phyloP scores from a whole-genome alignment of 768 basidiomycete species.

The Naganishia randhawae region DNA sequence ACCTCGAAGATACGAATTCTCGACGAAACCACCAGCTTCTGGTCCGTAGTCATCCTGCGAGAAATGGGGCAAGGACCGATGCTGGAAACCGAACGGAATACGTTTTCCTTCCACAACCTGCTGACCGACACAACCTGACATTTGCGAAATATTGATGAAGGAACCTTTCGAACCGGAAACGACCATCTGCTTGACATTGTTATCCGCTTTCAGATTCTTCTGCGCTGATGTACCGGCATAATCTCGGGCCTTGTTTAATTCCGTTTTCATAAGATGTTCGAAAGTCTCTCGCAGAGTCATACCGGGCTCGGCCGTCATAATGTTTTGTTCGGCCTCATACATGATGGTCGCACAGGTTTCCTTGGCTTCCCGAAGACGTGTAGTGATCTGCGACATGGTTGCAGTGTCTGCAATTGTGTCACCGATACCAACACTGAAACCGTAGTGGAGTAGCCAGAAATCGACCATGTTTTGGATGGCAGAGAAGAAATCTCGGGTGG shows the following conservation, averaged over 20 bases:
- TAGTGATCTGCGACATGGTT: conserved; percentile 82
- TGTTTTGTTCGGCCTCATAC: conserved; percentile 76
- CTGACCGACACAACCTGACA: conserved; percentile 98
- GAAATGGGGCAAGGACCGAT: conserved; percentile 94
- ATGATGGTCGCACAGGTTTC: conserved; percentile 72
- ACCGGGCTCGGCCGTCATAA: conserved; percentile 82
- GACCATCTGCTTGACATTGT: conserved; percentile 99
- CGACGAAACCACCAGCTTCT: conserved; percentile 95
- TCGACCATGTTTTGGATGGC: conserved; percentile 94
- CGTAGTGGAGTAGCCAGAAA: conserved; percentile 97
- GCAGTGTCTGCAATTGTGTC: conserved; percentile 90
- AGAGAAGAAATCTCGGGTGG: conserved; percentile 82
- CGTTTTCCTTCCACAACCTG: conserved; percentile 97
- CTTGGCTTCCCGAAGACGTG: conserved; percentile 78
- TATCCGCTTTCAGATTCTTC: conserved; percentile 94
- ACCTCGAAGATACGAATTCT: conserved; percentile 95
- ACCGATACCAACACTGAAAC: conserved; percentile 97
- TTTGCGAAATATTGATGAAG: conserved; percentile 96
- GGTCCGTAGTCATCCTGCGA: conserved; percentile 98
- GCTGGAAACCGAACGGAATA: conserved; percentile 96
- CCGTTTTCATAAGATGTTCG: conserved; percentile 83
- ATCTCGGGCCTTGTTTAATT: conserved; percentile 92
- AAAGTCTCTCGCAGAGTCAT: conserved; percentile 99
- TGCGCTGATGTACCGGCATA: conserved; percentile 94
- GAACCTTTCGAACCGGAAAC: conserved; percentile 98